Evolutionary conservation across 768 basidiomycete genomes (phyloP).

Genomic region (Omphalotus guepiniiformis): DNA sequence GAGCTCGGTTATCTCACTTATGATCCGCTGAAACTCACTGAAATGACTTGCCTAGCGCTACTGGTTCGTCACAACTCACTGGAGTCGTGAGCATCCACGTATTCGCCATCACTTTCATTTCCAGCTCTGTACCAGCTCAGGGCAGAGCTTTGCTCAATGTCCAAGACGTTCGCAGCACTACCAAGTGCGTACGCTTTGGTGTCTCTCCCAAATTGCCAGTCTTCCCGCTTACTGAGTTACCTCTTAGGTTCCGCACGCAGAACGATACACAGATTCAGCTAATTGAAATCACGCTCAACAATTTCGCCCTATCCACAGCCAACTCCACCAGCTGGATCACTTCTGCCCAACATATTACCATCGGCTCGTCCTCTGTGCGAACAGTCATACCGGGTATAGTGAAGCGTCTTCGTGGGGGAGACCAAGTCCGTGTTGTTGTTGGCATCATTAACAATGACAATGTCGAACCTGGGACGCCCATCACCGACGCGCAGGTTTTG

Average conservation of each 20-base stretch:
- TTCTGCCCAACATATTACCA: background rate
- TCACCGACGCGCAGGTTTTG: slow-evolving; percentile 4
- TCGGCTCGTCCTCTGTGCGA: slow-evolving; percentile 14
- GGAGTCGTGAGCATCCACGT: slow-evolving; percentile 9
- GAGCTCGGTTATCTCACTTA: background rate
- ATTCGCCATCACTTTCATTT: slow-evolving; percentile 8
- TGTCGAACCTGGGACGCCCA: slow-evolving; percentile 6
- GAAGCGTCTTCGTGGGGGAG: slow-evolving; percentile 33
- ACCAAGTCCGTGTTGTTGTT: slow-evolving; percentile 36
- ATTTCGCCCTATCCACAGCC: slow-evolving; percentile 3
- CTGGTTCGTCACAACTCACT: slow-evolving; percentile 4
- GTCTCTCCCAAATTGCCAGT: background rate
- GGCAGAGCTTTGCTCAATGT: background rate
- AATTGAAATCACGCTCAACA: slow-evolving; percentile 9
- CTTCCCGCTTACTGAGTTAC: background rate
- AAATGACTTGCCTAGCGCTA: background rate
- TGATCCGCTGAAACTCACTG: background rate
- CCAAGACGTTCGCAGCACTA: slow-evolving; percentile 9
- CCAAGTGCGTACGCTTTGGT: slow-evolving; percentile 5
- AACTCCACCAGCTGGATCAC: slow-evolving; percentile 8
- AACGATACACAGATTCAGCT: slow-evolving; percentile 4
- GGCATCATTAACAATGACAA: slow-evolving; percentile 7
- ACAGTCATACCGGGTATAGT: slow-evolving; percentile 33
- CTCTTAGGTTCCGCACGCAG: slow-evolving; percentile 3
- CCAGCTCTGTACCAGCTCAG: background rate